Conservation (phyloP, 768 basidiomycete genomes). For the Auricularia sp. region DNA sequence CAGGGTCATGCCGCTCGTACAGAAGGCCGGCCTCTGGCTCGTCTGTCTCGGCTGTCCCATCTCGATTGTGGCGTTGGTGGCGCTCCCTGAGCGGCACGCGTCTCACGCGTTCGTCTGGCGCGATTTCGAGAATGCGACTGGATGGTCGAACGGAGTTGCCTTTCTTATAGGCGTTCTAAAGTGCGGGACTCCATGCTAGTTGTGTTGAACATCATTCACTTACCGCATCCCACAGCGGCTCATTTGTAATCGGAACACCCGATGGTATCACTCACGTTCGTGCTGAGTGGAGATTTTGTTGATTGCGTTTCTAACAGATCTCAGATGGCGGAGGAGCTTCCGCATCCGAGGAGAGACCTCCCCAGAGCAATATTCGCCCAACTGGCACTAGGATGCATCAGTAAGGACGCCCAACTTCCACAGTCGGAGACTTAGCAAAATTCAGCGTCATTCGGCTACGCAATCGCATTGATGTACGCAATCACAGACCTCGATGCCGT, state of each 20-base stretch:
- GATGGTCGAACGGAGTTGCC: background rate
- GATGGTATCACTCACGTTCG: background rate
- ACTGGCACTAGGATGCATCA: background rate
- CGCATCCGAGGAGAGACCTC: background rate
- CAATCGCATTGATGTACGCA: background rate
- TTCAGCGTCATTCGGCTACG: background rate
- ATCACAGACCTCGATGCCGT: conserved; percentile 1
- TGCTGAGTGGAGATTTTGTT: background rate
- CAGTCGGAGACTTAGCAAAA: background rate
- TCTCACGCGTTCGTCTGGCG: background rate
- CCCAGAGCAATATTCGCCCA: background rate
- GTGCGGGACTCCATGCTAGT: background rate
- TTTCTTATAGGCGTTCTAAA: background rate
- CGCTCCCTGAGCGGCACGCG: background rate
- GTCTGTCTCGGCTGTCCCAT: background rate
- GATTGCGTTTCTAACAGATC: too few relatives aligned
- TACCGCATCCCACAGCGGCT: background rate
- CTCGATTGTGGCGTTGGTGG: background rate
- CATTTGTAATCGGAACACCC: background rate
- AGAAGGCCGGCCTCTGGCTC: background rate
- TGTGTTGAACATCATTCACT: background rate
- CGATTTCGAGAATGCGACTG: background rate
- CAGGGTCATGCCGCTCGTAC: background rate
- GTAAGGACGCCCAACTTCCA: background rate
- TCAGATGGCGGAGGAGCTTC: background rate